Base-by-base conservation (phyloP, 441 rosid species). In the Eutrema salsugineum region DNA sequence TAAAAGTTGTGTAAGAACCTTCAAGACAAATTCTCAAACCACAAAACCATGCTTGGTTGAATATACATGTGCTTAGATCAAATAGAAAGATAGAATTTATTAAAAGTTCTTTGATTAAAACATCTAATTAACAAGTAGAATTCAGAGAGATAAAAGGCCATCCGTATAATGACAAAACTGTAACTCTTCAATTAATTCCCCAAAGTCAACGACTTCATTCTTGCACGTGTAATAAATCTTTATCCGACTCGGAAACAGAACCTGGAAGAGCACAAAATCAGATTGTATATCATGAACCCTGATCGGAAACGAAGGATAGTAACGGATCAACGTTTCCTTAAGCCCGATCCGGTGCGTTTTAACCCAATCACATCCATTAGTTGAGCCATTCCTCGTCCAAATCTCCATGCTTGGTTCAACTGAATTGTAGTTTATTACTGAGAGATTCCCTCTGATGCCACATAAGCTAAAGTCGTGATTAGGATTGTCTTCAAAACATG, bases 91-190 rank as follows among this genome's bases (percentile, higher is more conserved):
- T 8, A 42, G 14, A 42, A 42, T 42, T 15, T 12, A n/a, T 1
- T 22, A 1, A 22, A 22, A 14, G 47, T 14, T 8, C 47, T 15
- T 42, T 42, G 17, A 19, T 35, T 11, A 39, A 24, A 51, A 51
- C 6, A 39, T 66, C 19, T 51, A 1, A 27, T 11, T 42, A 33
- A 33, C 36, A 33, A 68, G 44, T 43, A 19, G 9, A 46, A 4
- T 15, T 69, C 12, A 70, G 11, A 70, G 66, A 48, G 66, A 58
- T 59, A 38, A 59, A 58, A 48, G 40, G 0, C 66, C 58, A 48
- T 59, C 66, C 5, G 40, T 70, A 3, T 70, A 70, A 38, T 70
- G 66, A 70, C 59, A 70, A 59, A 59, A 22, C 30, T 17, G 66
- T 11, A 70, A 48, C 30, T 58, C 50, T 70, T 5, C 22, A 10